Conservation (phyloP, 140 eudicot species). For the Oenanthe javanica region DNA sequence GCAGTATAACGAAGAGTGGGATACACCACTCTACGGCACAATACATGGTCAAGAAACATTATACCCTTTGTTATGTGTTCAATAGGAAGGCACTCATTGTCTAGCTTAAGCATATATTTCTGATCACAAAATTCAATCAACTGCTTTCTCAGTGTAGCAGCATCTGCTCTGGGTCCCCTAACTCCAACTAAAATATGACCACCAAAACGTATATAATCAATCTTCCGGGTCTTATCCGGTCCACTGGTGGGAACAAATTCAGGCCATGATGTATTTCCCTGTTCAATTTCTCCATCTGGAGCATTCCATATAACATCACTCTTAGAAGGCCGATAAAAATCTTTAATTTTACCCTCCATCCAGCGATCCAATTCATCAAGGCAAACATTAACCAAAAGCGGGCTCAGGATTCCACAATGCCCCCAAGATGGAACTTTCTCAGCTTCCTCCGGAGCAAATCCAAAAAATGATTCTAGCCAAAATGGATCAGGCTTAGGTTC, state of each 20-base stretch:
- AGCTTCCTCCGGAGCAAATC: conserved; percentile 99
- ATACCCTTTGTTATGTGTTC: conserved; percentile 95
- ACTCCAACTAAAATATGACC: conserved; percentile 90
- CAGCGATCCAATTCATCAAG: conserved; percentile 80
- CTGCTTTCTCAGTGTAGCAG: conserved; percentile 71
- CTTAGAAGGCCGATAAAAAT: conserved; percentile 74
- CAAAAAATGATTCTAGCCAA: conserved; percentile 93
- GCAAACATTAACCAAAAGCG: conserved; percentile 67
- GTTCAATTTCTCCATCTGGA: conserved; percentile 83
- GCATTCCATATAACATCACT: conserved; percentile 90
- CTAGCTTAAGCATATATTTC: conserved; percentile 66
- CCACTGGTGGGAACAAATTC: conserved; percentile 99
- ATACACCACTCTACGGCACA: conserved; percentile 81
- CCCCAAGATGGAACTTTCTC: conserved; percentile 88
- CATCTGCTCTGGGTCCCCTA: conserved; percentile 97
- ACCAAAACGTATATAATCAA: conserved; percentile 78
- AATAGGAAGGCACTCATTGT: conserved; percentile 81
- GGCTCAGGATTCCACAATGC: conserved; percentile 85
- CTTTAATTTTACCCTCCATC: conserved; percentile 79
- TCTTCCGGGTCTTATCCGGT: conserved; percentile 81
- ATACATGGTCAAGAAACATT: conserved; percentile 89
- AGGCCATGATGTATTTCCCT: conserved; percentile 98
- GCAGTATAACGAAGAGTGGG: conserved; percentile 97
- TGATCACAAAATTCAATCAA: conserved; percentile 84
- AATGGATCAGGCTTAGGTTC: conserved; percentile 99